Conservation (phyloP, 2,329 filamentous ascomycete species). For the Fusarium sp. region DNA sequence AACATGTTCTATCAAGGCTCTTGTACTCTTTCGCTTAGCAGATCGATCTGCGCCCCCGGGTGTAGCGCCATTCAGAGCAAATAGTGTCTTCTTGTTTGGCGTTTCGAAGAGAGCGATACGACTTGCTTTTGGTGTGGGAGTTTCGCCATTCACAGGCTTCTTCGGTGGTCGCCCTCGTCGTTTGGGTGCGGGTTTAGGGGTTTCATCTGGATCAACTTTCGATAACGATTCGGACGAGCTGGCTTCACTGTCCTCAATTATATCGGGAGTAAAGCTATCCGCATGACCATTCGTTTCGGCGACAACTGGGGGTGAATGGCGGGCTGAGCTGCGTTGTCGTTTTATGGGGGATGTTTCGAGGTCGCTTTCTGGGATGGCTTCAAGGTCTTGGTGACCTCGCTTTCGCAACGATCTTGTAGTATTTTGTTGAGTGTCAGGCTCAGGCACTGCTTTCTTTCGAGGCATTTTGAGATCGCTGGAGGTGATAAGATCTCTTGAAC, state of each 20-base stretch:
- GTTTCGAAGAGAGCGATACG: constrained; percentile 52
- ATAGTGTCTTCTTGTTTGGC: constrained; percentile 49
- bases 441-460: constrained; percentile 29
- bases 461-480: constrained; percentile 24
- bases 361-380: constrained; percentile 42
- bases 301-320: constrained; percentile 8
- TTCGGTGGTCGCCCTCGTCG: constrained; percentile 52
- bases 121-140: constrained; percentile 53
- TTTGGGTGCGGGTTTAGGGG: constrained; percentile 49
- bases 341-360: constrained; percentile 49
- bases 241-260: constrained; percentile 2
- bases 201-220: constrained; percentile 38
- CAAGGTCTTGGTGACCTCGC: constrained; percentile 43
- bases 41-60: constrained; percentile 85
- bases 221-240: constrained; percentile 24
- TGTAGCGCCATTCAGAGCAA: constrained; percentile 58
- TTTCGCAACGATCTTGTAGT: constrained; percentile 38
- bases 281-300: constrained; percentile 20
- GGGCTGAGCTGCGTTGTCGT: constrained; percentile 44
- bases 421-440: constrained; percentile 20
- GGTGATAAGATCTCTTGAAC: not conserved
- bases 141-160: constrained; percentile 44
- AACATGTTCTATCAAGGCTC: constrained; percentile 78
- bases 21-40: constrained; percentile 85
- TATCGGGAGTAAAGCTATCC: constrained; percentile 37